Percentiles rank a stretch among this genome's conserved stretches.
Evolutionary conservation across 495 filamentous ascomycete genomes (phyloP).

Genomic region (Chaetomidium leptoderma): DNA sequence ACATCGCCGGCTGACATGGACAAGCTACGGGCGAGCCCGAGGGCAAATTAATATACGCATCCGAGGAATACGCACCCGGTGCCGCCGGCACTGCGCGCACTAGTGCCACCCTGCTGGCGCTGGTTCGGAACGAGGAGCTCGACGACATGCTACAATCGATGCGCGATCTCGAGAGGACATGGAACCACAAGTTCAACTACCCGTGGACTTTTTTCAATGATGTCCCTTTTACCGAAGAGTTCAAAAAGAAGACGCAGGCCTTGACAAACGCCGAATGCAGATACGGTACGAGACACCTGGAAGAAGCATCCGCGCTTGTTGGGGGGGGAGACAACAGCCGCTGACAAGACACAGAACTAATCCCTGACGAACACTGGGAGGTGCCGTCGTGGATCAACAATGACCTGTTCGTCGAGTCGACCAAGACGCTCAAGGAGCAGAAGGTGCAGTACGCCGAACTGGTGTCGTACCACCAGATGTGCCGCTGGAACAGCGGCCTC

Average conservation of each 20-base stretch:
- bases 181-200: conserved; percentile 99
- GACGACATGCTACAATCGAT: conserved; percentile 79
- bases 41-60: conserved; percentile 64
- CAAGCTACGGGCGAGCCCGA: conserved; percentile 77
- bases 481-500: conserved; percentile 95
- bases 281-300: conserved; percentile 60
- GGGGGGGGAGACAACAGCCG: no score
- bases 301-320: neutral
- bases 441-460: conserved; percentile 83
- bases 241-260: conserved; percentile 73
- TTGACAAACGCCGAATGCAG: conserved; percentile 77
- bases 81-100: conserved; percentile 73
- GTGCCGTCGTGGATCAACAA: conserved; percentile 87
- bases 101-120: conserved; percentile 86
- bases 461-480: conserved; percentile 98
- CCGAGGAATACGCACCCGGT: conserved; percentile 67
- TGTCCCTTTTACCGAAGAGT: conserved; percentile 83
- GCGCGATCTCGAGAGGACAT: conserved; percentile 86
- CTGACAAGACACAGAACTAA: conserved; percentile 56
- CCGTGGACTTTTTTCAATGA: conserved; percentile 99
- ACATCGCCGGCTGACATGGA: conserved; percentile 13
- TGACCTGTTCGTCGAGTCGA: conserved; percentile 79
- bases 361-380: conserved; percentile 93
- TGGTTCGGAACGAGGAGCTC: conserved; percentile 90
- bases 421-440: conserved; percentile 74